These are phyloP conservation scores for Hymenoscyphus infarciens DNA, from an alignment of 2,329 filamentous ascomycete genomes.

Conservation along the genomic window DNA sequence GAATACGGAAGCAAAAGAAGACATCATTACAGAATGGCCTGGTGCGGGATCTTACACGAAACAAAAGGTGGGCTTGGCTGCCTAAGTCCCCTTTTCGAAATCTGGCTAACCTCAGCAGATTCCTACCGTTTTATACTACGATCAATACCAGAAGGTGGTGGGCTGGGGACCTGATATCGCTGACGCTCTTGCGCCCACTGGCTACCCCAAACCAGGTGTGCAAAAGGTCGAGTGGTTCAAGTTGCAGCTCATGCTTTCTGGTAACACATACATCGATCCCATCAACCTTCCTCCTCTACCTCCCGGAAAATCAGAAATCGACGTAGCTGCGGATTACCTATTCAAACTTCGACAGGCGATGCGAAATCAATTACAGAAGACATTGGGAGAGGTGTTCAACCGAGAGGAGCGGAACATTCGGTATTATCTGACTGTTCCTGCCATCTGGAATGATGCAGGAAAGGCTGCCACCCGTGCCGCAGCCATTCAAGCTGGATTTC, in stretches of 20 bases:
- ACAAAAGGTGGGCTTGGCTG: constrained; percentile 72
- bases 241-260: constrained; percentile 95
- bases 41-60: constrained; percentile 96
- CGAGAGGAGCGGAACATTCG: constrained; percentile 96
- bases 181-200: constrained; percentile 91
- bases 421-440: constrained; percentile 97
- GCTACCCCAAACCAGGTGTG: constrained; percentile 94
- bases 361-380: constrained; percentile 93
- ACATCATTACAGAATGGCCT: constrained; percentile 99
- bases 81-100: not conserved
- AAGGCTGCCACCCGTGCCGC: constrained; percentile 95
- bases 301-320: constrained; percentile 96
- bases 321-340: constrained; percentile 98
- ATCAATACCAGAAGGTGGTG: constrained; percentile 99
- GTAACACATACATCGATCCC: constrained; percentile 98
- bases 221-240: constrained; percentile 99
- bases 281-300: constrained; percentile 97
- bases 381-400: constrained; percentile 94
- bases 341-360: constrained; percentile 98
- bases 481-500: constrained; percentile 93
- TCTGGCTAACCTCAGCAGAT: constrained; percentile 58
- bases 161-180: constrained; percentile 98
- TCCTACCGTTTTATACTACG: constrained; percentile 98
- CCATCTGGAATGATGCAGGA: constrained; percentile 98
- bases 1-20: constrained; percentile 95